phyloP scores from a whole-genome alignment of 176 grass and related monocot species.

The Oryza glumipatula region DNA sequence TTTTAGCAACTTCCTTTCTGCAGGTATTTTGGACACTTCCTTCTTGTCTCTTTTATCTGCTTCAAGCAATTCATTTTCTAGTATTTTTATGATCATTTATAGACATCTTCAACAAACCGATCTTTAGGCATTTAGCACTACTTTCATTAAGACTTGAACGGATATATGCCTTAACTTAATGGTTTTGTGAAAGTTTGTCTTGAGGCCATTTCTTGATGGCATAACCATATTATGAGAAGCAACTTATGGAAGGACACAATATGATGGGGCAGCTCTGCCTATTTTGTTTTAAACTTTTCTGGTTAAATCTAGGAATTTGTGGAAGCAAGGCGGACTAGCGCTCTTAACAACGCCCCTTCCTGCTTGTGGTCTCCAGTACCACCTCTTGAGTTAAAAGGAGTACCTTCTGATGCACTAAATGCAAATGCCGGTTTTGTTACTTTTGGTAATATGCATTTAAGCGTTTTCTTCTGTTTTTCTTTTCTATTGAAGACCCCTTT shows the following conservation, averaged over 20 bases:
- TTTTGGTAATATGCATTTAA: slow-evolving; percentile 72
- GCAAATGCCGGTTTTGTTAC: slow-evolving; percentile 99
- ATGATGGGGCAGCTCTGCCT: neutral
- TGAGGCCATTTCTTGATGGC: neutral
- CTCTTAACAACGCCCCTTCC: slow-evolving; percentile 83
- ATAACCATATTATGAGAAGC: slow-evolving; percentile 8
- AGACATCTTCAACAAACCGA: slow-evolving; percentile 5
- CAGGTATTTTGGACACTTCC: slow-evolving; percentile 65
- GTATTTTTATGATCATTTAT: slow-evolving; percentile 17
- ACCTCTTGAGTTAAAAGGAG: slow-evolving; percentile 91
- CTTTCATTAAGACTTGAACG: neutral
- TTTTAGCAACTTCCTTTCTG: slow-evolving; percentile 92
- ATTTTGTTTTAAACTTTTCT: neutral
- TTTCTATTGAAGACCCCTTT: slow-evolving; percentile 23
- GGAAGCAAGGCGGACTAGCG: slow-evolving; percentile 85
- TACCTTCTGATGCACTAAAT: slow-evolving; percentile 71
- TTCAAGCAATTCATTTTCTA: slow-evolving; percentile 18
- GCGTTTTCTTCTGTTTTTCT: neutral
- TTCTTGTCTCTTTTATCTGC: slow-evolving; percentile 18
- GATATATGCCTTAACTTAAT: slow-evolving; percentile 17
- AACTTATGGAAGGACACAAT: neutral
- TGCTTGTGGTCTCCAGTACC: slow-evolving; percentile 90
- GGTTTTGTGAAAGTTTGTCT: neutral
- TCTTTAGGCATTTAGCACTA: slow-evolving; percentile 18
- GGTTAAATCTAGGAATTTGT: slow-evolving; percentile 85